Percentiles rank a stretch among this genome's conserved stretches.
These are phyloP conservation scores for Bolboschoenus planiculmis DNA, from an alignment of 176 grass and related monocot species.

Conservation along the genomic window DNA sequence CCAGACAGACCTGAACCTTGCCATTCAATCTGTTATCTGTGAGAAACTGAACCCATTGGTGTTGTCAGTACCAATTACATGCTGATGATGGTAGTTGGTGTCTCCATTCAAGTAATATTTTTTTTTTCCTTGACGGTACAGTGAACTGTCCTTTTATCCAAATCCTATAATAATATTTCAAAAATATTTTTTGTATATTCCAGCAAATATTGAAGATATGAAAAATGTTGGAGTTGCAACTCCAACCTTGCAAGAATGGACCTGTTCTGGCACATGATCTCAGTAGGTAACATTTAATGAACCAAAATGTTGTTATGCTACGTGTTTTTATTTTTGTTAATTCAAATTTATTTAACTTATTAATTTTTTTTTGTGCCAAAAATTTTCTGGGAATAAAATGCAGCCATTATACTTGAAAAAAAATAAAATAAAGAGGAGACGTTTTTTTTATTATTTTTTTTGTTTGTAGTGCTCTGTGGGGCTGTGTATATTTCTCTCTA, in stretches of 20 bases:
- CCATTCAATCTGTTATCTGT: neutral
- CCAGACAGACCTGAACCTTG: neutral
- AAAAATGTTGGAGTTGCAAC: slow-evolving; percentile 66
- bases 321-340: neutral
- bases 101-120: neutral
- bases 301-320: neutral
- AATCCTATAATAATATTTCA: neutral
- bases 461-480: neutral
- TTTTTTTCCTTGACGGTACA: neutral
- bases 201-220: slow-evolving; percentile 89
- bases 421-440: too few relatives aligned
- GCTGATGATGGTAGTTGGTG: neutral
- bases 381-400: neutral
- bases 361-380: neutral
- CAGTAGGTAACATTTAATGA: neutral
- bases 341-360: neutral
- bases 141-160: neutral
- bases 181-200: slow-evolving; percentile 3
- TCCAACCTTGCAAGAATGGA: slow-evolving; percentile 71
- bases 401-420: neutral
- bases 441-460: too few relatives aligned
- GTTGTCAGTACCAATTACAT: neutral
- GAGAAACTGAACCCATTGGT: neutral
- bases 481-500: neutral
- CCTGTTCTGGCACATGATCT: neutral